Conservation (phyloP, 805 yeast species). For the Starmerella vaccinii region DNA sequence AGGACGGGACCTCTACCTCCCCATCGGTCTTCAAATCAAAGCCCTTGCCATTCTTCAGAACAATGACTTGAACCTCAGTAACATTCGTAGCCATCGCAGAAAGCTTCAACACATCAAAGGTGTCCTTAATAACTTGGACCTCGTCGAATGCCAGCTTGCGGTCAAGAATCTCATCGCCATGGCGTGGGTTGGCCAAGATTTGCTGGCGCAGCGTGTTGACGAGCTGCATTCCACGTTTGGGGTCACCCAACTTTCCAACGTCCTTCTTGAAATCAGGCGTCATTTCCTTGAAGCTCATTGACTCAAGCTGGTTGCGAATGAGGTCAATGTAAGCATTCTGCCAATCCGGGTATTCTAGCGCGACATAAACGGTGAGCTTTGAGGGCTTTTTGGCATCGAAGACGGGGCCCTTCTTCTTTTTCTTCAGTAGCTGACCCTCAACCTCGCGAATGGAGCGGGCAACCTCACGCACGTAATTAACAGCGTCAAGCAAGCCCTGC, state of each 20-base stretch:
- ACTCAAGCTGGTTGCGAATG: conserved; percentile 58
- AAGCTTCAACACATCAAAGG: conserved; percentile 46
- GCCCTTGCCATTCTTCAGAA: conserved; percentile 63
- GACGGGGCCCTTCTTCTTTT: conserved; percentile 66
- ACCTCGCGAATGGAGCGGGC: conserved; percentile 84
- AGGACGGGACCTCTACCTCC: conserved; percentile 52
- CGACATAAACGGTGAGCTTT: conserved; percentile 58
- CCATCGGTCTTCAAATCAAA: conserved; percentile 58
- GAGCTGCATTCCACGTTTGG: conserved; percentile 98
- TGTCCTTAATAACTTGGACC: conserved; percentile 47
- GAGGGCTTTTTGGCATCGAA: conserved; percentile 68
- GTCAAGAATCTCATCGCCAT: conserved; percentile 73
- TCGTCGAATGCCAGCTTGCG: conserved; percentile 81
- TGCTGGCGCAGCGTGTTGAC: conserved; percentile 77
- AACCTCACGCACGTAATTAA: conserved; percentile 67
- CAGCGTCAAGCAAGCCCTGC: conserved; percentile 49
- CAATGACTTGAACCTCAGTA: conserved; percentile 47
- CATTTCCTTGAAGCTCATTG: conserved; percentile 29
- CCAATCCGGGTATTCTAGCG: conserved; percentile 88
- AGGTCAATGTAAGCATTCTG: conserved; percentile 67
- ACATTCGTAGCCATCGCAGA: conserved; percentile 54
- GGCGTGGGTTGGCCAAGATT: conserved; percentile 37
- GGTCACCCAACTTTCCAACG: conserved; percentile 46
- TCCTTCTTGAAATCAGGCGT: conserved; percentile 33
- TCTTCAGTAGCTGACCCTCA: conserved; percentile 72